A percentile compares a stretch with the other conserved stretches of the same genome.
These are phyloP conservation scores for Kalanchoe fedtschenkoi DNA, from an alignment of 164 flowering plant species.

Conservation along the genomic window DNA sequence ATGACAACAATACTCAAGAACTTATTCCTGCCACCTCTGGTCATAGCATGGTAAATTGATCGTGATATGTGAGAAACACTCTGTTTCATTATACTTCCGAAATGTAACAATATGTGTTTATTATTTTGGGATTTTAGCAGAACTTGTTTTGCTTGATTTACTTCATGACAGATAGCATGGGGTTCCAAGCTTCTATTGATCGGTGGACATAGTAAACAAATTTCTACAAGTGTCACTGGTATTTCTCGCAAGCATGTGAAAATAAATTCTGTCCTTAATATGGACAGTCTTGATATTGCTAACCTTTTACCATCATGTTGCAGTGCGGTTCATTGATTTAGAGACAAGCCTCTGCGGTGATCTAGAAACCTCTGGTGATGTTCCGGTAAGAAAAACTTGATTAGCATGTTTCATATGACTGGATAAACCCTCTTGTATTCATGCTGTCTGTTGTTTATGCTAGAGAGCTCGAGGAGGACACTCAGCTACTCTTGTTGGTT, in stretches of 20 bases:
- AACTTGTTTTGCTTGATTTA: not conserved
- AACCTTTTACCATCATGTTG: constrained; percentile 17
- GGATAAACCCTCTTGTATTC: not conserved
- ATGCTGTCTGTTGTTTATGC: not conserved
- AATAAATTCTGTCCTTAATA: not conserved
- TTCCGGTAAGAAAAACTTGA: constrained; percentile 47
- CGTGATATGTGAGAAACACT: not conserved
- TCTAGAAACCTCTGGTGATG: constrained; percentile 57
- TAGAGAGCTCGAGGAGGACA: constrained; percentile 91
- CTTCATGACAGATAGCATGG: constrained; percentile 54
- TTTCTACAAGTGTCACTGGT: constrained; percentile 47
- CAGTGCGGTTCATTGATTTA: constrained; percentile 60
- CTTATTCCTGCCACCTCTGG: constrained; percentile 59
- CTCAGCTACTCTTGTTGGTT: constrained; percentile 63
- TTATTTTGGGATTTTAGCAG: not conserved
- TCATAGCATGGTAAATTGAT: constrained; percentile 56
- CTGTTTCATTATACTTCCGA: not conserved
- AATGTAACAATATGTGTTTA: not conserved
- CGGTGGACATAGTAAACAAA: constrained; percentile 60
- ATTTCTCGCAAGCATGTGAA: constrained; percentile 7
- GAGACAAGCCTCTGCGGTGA: constrained; percentile 46
- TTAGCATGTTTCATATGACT: not conserved
- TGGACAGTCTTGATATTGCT: constrained; percentile 9
- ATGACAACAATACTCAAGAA: constrained; percentile 21
- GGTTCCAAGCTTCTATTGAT: constrained; percentile 52